Evolutionary conservation across 2,329 filamentous ascomycete genomes (phyloP).

Genomic region (Hypoxylon sp.): DNA sequence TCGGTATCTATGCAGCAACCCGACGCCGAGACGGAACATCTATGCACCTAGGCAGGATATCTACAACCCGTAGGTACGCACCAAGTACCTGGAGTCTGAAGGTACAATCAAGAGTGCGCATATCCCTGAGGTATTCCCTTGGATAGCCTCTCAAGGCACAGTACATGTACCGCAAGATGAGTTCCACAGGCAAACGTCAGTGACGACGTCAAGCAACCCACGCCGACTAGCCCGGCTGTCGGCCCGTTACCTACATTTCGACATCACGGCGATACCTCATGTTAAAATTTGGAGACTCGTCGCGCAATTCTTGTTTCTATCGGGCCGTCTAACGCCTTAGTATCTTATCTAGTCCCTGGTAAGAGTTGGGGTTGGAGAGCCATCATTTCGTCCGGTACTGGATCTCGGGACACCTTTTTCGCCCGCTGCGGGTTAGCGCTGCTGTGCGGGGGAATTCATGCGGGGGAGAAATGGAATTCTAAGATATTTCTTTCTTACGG

Average conservation of each 20-base stretch:
- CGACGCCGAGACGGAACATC: neutral
- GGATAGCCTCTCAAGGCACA: no score
- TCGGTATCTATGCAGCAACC: neutral
- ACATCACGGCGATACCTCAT: no score
- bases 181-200: neutral
- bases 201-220: neutral
- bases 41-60: neutral
- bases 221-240: neutral
- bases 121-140: neutral
- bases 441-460: neutral
- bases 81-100: no score
- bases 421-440: neutral
- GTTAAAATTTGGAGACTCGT: neutral
- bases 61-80: neutral
- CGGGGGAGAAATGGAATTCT: no score
- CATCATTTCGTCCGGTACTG: neutral
- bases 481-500: no score
- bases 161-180: no score
- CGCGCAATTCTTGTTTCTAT: slow-evolving; percentile 18
- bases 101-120: no score
- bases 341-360: neutral
- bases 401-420: neutral
- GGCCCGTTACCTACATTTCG: no score
- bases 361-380: neutral
- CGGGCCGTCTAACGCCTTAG: slow-evolving; percentile 19